Evolutionary conservation across 139 green algal genomes (phyloP).

Genomic region (Picochlorum sp.): DNA sequence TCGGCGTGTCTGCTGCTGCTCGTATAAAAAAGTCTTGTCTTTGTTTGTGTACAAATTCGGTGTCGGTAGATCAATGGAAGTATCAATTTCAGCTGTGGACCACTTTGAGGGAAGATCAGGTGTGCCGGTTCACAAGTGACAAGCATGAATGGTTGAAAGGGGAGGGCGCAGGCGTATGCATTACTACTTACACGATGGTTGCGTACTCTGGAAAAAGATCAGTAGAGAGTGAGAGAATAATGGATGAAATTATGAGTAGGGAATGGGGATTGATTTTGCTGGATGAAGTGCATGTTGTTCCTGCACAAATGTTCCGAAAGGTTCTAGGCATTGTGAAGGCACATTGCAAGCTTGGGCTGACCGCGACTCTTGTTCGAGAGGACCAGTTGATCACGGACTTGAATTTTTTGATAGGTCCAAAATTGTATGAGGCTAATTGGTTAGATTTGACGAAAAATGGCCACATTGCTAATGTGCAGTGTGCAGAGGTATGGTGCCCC

Average conservation of each 20-base stretch:
- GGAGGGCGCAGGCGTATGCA: conserved; percentile 44
- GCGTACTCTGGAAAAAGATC: conserved; percentile 67
- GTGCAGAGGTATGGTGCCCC: conserved; percentile 94
- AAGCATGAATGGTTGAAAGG: conserved; percentile 69
- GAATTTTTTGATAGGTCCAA: conserved; percentile 98
- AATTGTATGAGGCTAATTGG: conserved; percentile 99
- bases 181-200: conserved; percentile 98
- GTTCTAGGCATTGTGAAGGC: conserved; percentile 86
- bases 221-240: conserved; percentile 36
- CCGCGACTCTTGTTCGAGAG: conserved; percentile 94
- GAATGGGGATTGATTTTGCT: conserved; percentile 97
- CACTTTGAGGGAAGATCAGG: conserved; percentile 69
- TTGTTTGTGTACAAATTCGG: conserved; percentile 66
- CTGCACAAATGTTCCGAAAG: conserved; percentile 92
- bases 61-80: conserved; percentile 94
- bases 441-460: conserved; percentile 90
- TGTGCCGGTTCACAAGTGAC: conserved; percentile 81
- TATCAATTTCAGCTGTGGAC: conserved; percentile 97
- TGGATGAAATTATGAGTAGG: conserved; percentile 59
- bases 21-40: conserved; percentile 85
- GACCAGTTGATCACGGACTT: conserved; percentile 91
- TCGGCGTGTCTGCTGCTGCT: conserved; percentile 76
- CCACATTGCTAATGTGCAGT: conserved; percentile 98
- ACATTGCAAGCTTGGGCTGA: conserved; percentile 98
- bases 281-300: conserved; percentile 98